Percentiles rank a stretch among this genome's conserved stretches.
phyloP scores from a whole-genome alignment of 768 basidiomycete genomes.

The Macrolepiota dolichaula region DNA sequence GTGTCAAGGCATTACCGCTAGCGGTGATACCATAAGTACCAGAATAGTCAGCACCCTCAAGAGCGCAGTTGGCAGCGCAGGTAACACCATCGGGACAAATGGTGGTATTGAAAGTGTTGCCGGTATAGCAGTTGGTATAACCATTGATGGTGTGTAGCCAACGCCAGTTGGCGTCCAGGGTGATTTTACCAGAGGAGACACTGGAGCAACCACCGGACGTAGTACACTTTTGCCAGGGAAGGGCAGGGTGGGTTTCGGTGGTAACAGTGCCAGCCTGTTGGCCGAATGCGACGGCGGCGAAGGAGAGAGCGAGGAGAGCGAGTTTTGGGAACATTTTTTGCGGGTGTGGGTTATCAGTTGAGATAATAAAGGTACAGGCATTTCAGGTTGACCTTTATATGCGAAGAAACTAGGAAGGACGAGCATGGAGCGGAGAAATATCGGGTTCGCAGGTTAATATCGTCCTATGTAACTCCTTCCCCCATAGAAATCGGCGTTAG shows the following conservation, averaged over 20 bases:
- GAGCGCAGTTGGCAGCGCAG: constrained; percentile 42
- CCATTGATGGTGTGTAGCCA: constrained; percentile 38
- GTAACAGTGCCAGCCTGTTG: constrained; percentile 49
- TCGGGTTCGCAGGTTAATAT: not conserved
- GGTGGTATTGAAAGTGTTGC: constrained; percentile 50
- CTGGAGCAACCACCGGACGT: constrained; percentile 36
- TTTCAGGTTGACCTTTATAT: not conserved
- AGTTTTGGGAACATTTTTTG: constrained; percentile 30
- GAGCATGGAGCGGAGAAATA: not conserved
- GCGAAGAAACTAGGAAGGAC: not conserved
- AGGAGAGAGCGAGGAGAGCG: constrained; percentile 30
- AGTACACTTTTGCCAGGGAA: constrained; percentile 43
- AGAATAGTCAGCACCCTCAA: constrained; percentile 46
- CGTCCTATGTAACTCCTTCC: not conserved
- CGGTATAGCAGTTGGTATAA: constrained; percentile 50
- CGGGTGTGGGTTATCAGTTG: not conserved
- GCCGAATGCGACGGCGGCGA: constrained; percentile 34
- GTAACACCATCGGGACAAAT: constrained; percentile 45
- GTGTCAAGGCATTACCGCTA: constrained; percentile 40
- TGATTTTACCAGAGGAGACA: constrained; percentile 27
- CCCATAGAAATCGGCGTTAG: not conserved
- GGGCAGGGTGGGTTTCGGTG: constrained; percentile 46
- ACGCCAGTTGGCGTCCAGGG: constrained; percentile 53
- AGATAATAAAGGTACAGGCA: not conserved
- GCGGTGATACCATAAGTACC: constrained; percentile 51